Evolutionary conservation across 2,329 filamentous ascomycete species (phyloP).

Genomic region (Monosporascus sp.): DNA sequence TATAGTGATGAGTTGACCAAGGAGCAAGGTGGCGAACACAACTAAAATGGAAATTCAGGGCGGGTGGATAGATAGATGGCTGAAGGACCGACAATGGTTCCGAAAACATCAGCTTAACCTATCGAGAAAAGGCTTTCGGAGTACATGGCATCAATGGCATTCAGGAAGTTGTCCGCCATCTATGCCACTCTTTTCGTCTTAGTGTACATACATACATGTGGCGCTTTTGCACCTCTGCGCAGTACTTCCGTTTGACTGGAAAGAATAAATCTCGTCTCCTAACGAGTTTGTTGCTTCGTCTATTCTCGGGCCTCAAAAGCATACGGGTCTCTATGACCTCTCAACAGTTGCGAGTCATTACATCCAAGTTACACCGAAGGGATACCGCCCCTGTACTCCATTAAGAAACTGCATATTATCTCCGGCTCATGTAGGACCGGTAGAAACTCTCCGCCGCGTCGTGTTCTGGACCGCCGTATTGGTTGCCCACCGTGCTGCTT

Average conservation of each 20-base stretch:
- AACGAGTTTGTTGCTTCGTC: conserved; percentile 6
- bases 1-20: conserved; percentile 71
- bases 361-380: background rate
- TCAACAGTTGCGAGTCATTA: background rate
- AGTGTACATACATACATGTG: conserved; percentile 24
- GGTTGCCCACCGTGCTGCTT: conserved; percentile 54
- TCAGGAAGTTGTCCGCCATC: conserved; percentile 9
- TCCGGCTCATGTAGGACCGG: conserved; percentile 74
- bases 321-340: background rate
- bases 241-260: conserved; percentile 9
- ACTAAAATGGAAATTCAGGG: conserved; percentile 34
- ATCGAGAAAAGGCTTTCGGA: background rate
- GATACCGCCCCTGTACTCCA: background rate
- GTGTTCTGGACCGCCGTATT: conserved; percentile 55
- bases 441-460: conserved; percentile 87
- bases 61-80: background rate
- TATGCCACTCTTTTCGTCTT: conserved; percentile 14
- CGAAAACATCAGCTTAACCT: background rate
- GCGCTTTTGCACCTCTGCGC: conserved; percentile 5
- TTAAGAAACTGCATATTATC: conserved; percentile 10
- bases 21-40: conserved; percentile 63
- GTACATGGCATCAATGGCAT: background rate
- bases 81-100: background rate
- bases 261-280: conserved; percentile 14
- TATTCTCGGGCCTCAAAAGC: too few species aligned